These are phyloP conservation scores for Penicillium sp. DNA, from an alignment of 2,329 filamentous ascomycete genomes.

Conservation along the genomic window DNA sequence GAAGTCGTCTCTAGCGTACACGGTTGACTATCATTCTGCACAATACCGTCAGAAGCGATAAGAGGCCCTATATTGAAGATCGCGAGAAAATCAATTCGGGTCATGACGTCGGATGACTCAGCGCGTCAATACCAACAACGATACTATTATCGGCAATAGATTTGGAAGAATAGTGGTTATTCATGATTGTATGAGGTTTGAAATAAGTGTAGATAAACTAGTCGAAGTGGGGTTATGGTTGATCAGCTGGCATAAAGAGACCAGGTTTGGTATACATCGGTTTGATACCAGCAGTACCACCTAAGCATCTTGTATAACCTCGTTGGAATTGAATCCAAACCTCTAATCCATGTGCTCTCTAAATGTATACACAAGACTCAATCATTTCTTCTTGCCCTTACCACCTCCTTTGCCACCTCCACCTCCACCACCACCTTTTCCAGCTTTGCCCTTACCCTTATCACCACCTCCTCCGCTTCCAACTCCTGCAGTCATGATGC, in stretches of 20 bases:
- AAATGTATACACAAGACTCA: background rate
- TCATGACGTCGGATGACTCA: slow-evolving; percentile 29
- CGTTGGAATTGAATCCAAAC: background rate
- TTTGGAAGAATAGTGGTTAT: background rate
- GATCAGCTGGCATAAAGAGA: background rate
- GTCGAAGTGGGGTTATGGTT: background rate
- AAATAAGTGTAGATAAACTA: background rate
- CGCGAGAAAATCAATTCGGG: slow-evolving; percentile 11
- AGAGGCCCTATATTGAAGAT: slow-evolving; percentile 6
- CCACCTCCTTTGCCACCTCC: slow-evolving; percentile 28
- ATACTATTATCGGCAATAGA: background rate
- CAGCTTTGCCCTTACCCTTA: slow-evolving; percentile 23
- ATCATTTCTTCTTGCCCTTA: slow-evolving; percentile 43
- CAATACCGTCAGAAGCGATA: slow-evolving; percentile 6
- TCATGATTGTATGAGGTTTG: background rate
- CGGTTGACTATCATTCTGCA: slow-evolving; percentile 12
- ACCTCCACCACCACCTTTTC: slow-evolving; percentile 20
- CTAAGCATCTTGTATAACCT: background rate
- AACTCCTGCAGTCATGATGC: slow-evolving; percentile 70
- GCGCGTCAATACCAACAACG: background rate
- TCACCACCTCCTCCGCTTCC: slow-evolving; percentile 39
- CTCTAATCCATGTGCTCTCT: slow-evolving; percentile 4
- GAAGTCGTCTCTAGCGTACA: slow-evolving; percentile 6
- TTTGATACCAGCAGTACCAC: background rate
- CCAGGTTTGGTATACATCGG: background rate